Percentiles rank a stretch among this genome's conserved stretches.
Conservation (phyloP, 345 rosid genomes). For the Lepidium sativum region DNA sequence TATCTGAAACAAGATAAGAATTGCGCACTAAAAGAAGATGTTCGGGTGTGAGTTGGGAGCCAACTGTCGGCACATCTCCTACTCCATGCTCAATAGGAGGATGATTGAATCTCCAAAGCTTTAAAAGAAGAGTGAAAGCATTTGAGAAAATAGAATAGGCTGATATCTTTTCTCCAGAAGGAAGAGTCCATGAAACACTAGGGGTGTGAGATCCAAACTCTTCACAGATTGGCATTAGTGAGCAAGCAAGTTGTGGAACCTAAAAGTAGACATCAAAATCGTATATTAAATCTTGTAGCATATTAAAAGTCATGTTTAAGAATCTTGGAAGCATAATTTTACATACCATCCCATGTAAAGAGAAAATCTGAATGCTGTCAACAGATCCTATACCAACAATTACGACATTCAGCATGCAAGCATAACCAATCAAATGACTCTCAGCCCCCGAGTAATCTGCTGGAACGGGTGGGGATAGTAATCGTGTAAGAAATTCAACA, state of each 20-base stretch:
- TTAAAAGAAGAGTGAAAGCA: slow-evolving; percentile 87
- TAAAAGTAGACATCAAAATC: slow-evolving; percentile 23
- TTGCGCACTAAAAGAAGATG: slow-evolving; percentile 82
- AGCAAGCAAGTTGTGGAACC: slow-evolving; percentile 94
- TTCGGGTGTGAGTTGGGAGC: slow-evolving; percentile 78
- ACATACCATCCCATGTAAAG: slow-evolving; percentile 88
- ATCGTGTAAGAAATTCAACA: slow-evolving; percentile 65
- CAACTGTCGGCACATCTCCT: slow-evolving; percentile 88
- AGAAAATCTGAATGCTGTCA: slow-evolving; percentile 87
- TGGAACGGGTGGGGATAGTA: slow-evolving; percentile 76
- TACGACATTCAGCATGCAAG: slow-evolving; percentile 77
- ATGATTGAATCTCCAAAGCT: slow-evolving; percentile 90
- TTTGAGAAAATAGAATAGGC: slow-evolving; percentile 82
- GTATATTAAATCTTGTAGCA: not conserved
- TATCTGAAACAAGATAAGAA: slow-evolving; percentile 60
- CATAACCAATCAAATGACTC: slow-evolving; percentile 67
- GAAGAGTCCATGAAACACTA: slow-evolving; percentile 62
- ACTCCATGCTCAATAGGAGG: slow-evolving; percentile 86
- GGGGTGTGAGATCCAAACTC: slow-evolving; percentile 84
- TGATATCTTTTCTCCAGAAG: slow-evolving; percentile 67
- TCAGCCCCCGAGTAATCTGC: slow-evolving; percentile 45
- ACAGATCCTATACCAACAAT: slow-evolving; percentile 80
- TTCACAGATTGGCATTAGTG: slow-evolving; percentile 90
- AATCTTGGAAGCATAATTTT: not conserved
- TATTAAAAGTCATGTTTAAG: not conserved